Conservation (phyloP, 2,329 filamentous ascomycete genomes). For the Cladosporium oxysporum region DNA sequence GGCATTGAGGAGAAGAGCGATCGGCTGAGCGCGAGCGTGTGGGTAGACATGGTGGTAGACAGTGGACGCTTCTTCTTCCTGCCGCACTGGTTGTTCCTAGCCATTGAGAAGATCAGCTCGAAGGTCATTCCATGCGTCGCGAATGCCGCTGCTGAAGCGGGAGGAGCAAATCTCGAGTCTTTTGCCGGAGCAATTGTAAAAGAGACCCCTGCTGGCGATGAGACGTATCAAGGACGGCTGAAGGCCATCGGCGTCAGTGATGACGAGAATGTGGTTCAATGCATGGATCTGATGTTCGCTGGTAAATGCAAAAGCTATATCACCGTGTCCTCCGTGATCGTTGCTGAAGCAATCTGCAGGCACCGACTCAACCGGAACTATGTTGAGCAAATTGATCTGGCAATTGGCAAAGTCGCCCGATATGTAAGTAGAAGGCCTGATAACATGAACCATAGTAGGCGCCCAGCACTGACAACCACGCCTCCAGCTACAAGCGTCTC, state of each 20-base stretch:
- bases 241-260: slow-evolving; percentile 46
- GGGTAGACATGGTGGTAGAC: slow-evolving; percentile 58
- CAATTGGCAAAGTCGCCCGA: slow-evolving; percentile 47
- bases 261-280: slow-evolving; percentile 52
- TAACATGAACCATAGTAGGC: not conserved
- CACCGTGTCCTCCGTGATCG: not conserved
- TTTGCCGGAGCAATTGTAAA: slow-evolving; percentile 38
- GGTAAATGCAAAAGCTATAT: slow-evolving; percentile 33
- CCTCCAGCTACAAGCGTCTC: slow-evolving; percentile 38
- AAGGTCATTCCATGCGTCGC: slow-evolving; percentile 33
- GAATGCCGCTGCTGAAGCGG: slow-evolving; percentile 35
- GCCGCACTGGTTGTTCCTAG: slow-evolving; percentile 44
- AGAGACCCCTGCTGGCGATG: slow-evolving; percentile 31
- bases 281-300: slow-evolving; percentile 58
- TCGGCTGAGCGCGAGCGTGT: slow-evolving; percentile 47
- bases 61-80: slow-evolving; percentile 59
- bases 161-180: slow-evolving; percentile 46
- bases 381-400: slow-evolving; percentile 52
- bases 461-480: not conserved
- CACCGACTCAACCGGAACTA: slow-evolving; percentile 56
- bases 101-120: slow-evolving; percentile 38
- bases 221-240: slow-evolving; percentile 53
- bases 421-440: slow-evolving; percentile 33
- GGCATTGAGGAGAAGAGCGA: slow-evolving; percentile 44
- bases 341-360: not conserved